These are phyloP conservation scores for Afroboletus lepidellus DNA, from an alignment of 1,284 basidiomycete species.

Conservation along the genomic window DNA sequence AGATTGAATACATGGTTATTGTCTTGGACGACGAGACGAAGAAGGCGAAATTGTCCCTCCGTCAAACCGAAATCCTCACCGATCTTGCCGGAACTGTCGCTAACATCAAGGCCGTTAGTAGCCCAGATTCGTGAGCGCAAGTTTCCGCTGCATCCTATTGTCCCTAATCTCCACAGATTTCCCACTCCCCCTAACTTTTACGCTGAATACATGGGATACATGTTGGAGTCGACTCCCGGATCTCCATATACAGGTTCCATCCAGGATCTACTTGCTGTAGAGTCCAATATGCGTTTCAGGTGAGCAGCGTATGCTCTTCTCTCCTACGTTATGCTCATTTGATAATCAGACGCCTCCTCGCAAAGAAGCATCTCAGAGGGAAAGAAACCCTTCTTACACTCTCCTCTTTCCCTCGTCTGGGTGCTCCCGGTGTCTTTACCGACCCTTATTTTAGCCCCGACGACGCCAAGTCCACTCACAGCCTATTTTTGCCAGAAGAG, in stretches of 20 bases:
- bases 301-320: constrained; percentile 26
- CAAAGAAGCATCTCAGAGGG: constrained; percentile 77
- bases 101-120: constrained; percentile 63
- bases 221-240: constrained; percentile 98
- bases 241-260: constrained; percentile 89
- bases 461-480: constrained; percentile 80
- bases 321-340: constrained; percentile 5
- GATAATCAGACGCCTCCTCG: constrained; percentile 73
- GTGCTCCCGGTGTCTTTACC: constrained; percentile 86
- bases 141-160: constrained; percentile 1
- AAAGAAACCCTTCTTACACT: constrained; percentile 93
- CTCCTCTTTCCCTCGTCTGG: constrained; percentile 94
- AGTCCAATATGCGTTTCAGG: constrained; percentile 93
- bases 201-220: constrained; percentile 97
- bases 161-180: constrained; percentile 43
- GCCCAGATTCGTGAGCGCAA: constrained; percentile 53
- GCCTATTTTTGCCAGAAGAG: constrained; percentile 94
- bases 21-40: constrained; percentile 77
- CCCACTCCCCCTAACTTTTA: constrained; percentile 93
- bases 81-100: constrained; percentile 73
- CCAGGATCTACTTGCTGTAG: constrained; percentile 84
- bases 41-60: constrained; percentile 85
- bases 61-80: constrained; percentile 91
- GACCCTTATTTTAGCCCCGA: constrained; percentile 83
- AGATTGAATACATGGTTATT: constrained; percentile 98